These are phyloP conservation scores for Lophiotrema nucula DNA, from an alignment of 495 filamentous ascomycete genomes.

Conservation along the genomic window DNA sequence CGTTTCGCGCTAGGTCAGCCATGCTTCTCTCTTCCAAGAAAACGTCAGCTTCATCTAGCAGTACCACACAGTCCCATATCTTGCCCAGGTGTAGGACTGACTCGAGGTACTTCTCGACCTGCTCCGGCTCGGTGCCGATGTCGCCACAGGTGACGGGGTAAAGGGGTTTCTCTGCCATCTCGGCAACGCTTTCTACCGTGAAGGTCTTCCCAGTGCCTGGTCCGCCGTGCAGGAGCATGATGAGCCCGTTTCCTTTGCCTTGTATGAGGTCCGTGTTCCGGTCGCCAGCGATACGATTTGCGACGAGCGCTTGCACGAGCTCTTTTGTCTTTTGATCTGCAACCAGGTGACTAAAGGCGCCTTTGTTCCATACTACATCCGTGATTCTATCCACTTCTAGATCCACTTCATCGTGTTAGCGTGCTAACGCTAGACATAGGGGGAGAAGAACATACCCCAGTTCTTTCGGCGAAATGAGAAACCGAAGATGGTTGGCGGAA, in stretches of 20 bases:
- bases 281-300: background rate
- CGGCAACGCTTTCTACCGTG: slow-evolving; percentile 26
- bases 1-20: slow-evolving; percentile 50
- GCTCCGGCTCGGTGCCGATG: slow-evolving; percentile 19
- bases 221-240: slow-evolving; percentile 24
- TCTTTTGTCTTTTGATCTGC: background rate
- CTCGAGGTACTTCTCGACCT: slow-evolving; percentile 33
- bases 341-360: background rate
- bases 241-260: slow-evolving; percentile 24
- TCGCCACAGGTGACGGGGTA: slow-evolving; percentile 23
- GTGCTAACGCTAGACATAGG: background rate
- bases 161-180: slow-evolving; percentile 15
- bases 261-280: slow-evolving; percentile 48
- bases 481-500: background rate
- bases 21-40: slow-evolving; percentile 50
- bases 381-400: background rate
- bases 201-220: slow-evolving; percentile 28
- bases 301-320: background rate
- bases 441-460: background rate
- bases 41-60: slow-evolving; percentile 67
- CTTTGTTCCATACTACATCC: background rate
- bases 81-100: slow-evolving; percentile 39
- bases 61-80: slow-evolving; percentile 47
- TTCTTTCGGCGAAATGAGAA: background rate
- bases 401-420: background rate